Evolutionary conservation across 768 basidiomycete genomes (phyloP).

Genomic region (Clitopilus passeckerianus): DNA sequence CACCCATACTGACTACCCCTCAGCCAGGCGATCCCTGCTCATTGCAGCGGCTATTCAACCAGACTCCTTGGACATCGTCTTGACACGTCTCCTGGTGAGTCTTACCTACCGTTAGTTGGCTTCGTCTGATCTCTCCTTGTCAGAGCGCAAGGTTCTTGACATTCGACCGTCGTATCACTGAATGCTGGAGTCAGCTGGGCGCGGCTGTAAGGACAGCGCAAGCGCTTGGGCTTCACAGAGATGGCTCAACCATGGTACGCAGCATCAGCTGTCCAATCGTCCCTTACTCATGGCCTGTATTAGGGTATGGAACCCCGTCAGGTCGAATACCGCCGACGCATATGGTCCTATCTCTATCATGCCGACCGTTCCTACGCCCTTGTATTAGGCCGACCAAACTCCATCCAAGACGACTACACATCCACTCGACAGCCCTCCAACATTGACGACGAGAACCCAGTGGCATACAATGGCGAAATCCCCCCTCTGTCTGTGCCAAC

Average conservation of each 20-base stretch:
- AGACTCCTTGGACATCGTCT: slow-evolving; percentile 88
- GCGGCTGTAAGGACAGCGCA: slow-evolving; percentile 92
- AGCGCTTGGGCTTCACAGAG: slow-evolving; percentile 88
- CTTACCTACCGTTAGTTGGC: slow-evolving; percentile 8
- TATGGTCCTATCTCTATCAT: slow-evolving; percentile 94
- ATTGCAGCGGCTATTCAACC: slow-evolving; percentile 93
- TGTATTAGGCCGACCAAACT: slow-evolving; percentile 85
- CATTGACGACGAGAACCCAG: slow-evolving; percentile 54
- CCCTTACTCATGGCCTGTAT: slow-evolving; percentile 2
- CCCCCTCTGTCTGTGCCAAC: slow-evolving; percentile 69
- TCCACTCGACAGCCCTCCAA: slow-evolving; percentile 77
- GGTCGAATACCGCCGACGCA: slow-evolving; percentile 84
- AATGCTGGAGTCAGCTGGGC: slow-evolving; percentile 95
- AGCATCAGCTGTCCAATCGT: background rate
- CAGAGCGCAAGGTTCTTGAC: slow-evolving; percentile 56
- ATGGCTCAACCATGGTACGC: slow-evolving; percentile 76
- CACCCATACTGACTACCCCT: slow-evolving; percentile 10
- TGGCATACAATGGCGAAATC: slow-evolving; percentile 40
- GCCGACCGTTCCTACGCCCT: slow-evolving; percentile 91
- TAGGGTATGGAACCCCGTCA: slow-evolving; percentile 71
- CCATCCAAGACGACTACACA: slow-evolving; percentile 86
- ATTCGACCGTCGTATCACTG: slow-evolving; percentile 83
- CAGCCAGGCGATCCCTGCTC: slow-evolving; percentile 82
- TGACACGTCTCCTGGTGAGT: slow-evolving; percentile 83
- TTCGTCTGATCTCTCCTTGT: background rate